Evolutionary conservation across 2,329 filamentous ascomycete species (phyloP), one percentile per base, ranked within the genome.

Genomic region (Emergomyces orientalis): DNA sequence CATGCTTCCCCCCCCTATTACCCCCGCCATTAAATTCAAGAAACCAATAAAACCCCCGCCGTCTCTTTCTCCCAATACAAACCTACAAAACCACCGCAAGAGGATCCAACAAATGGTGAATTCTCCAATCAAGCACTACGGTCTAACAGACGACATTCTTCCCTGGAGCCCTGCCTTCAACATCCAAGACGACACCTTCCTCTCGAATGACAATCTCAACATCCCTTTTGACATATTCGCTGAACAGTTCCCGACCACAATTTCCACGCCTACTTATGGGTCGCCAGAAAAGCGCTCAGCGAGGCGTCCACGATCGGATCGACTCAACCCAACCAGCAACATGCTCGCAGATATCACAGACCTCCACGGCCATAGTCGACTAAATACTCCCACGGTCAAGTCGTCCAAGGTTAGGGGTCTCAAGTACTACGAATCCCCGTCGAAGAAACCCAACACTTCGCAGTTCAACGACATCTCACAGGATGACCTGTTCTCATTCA

Each of bases 31-130:
- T 69, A 91, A 94, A 74, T 88, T 96, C 73, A 91, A 89, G 78
- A 83, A 82, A 62, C 84, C 84, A 45, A 77, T 79, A 19, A 81
- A 83, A 62, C 83, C 85, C 37, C 89, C 85, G 4, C 81, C 89
- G 61, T 96, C 93, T 0, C 88, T 90, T 22, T 97, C 93, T 17
- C 93, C 94, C 1, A 95, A 94, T 72, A 97, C 93, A 11, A 96
- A 96, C 71, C 82, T 97, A 25, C 87, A 88, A 63, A 86, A 94
- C 67, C 94, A 97, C 72, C 89, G 93, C 62, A 87, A 93, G 70
- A 88, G 86, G 67, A 90, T 97, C 66, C 83, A 84, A 64, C 84
- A 89, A 67, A 85, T 96, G 80, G 85, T 96, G 54, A 89, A 90
- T 63, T 94, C 90, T 5, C 91, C 91, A 3, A 79, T 85, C 59